Evolutionary conservation across 2,329 filamentous ascomycete species (phyloP), one percentile per base, ranked within the genome.

Genomic region (Tolypocladium inflatum): DNA sequence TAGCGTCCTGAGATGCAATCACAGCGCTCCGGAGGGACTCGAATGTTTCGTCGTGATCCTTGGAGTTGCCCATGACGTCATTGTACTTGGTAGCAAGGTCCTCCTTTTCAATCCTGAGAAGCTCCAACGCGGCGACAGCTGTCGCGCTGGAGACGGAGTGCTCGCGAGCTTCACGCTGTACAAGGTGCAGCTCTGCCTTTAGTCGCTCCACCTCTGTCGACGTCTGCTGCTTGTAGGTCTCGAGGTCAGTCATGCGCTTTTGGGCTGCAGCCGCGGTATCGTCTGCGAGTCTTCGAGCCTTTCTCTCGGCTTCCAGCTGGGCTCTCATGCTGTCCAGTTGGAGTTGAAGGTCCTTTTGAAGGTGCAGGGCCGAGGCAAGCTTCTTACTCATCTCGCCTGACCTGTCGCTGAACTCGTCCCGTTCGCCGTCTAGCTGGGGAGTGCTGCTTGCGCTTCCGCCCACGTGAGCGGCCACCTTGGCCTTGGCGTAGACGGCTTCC

Each of bases 401-500:
- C 42, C 73, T 66, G 10, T 63, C 65, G 7, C 65, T 64, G 35
- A 90, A 85, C 55, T 89, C 86, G 17, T 81, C 81, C 42, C 84
- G 78, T 55, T 83, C 82, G 17, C 71, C 79, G 52, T 85, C 85
- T 3, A 83, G 71, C 67, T 85, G 79, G 58, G 87, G 75, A 45
- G 84, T 81, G 66, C 79, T 80, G 48, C 78, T 78, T 55, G 85
- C 80, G 64, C 87, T 91, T 57, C 85, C 81, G 42, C 82, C 86
- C 4, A 73, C 66, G 62, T 91, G 88, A 9, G 91, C 92, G 37
- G 92, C 92, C 55, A 97, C 78, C 69, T 91, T 97, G 3, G 95
- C 91, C 69, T 95, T 96, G 39, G 92, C 90, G 72, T 97, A 97
- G 0, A 94, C 89, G 1, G 94, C 94, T 74, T 99, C 95, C 65